phyloP scores from a whole-genome alignment of 371 early-diverging fungal species.

The Zancudomyces culisetae region DNA sequence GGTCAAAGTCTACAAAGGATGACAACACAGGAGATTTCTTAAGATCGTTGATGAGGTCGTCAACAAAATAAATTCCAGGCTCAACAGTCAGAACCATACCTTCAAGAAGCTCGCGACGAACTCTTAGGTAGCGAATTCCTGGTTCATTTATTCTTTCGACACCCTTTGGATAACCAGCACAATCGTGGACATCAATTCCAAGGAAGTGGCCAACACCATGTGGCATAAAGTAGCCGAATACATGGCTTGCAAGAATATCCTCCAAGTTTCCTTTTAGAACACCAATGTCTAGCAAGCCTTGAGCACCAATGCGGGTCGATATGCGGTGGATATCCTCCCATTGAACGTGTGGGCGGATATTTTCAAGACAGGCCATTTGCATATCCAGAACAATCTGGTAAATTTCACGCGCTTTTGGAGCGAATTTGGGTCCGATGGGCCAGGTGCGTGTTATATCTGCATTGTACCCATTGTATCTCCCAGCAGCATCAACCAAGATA shows the following conservation, averaged over 20 bases:
- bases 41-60: conserved; percentile 26
- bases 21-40: conserved; percentile 31
- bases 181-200: conserved; percentile 75
- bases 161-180: conserved; percentile 70
- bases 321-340: conserved; percentile 81
- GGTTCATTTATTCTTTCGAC: conserved; percentile 56
- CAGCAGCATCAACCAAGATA: conserved; percentile 76
- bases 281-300: conserved; percentile 56
- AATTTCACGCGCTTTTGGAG: conserved; percentile 47
- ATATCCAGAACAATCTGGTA: conserved; percentile 69
- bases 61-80: conserved; percentile 60
- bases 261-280: conserved; percentile 47
- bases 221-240: conserved; percentile 77
- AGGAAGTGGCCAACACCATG: conserved; percentile 65
- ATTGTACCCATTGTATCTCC: conserved; percentile 61
- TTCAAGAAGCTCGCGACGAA: conserved; percentile 54
- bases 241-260: conserved; percentile 41
- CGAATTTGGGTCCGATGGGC: conserved; percentile 66
- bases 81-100: conserved; percentile 86
- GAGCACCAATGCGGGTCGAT: conserved; percentile 45
- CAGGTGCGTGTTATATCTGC: conserved; percentile 79
- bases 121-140: conserved; percentile 66
- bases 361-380: conserved; percentile 48
- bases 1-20: conserved; percentile 47
- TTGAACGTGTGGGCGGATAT: conserved; percentile 55